A percentile compares a stretch with the other conserved stretches of the same genome.
These are phyloP conservation scores for Lathyrus oleraceus DNA, from an alignment of 306 rosid genomes.

Conservation along the genomic window DNA sequence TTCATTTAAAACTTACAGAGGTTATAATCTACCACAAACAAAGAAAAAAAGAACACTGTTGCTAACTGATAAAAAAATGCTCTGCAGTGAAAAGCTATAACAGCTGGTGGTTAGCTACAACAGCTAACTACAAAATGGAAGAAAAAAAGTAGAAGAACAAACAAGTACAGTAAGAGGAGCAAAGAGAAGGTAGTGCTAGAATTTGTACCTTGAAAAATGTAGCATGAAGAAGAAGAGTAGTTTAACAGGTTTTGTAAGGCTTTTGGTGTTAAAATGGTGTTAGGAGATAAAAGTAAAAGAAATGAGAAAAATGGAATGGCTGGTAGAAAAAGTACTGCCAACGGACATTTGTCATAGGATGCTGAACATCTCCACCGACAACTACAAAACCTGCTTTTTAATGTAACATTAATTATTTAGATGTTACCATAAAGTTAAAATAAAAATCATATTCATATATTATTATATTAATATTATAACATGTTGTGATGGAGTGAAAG, in stretches of 20 bases:
- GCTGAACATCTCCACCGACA: constrained; percentile 48
- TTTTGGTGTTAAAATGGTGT: not conserved
- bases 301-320: constrained; percentile 23
- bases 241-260: constrained; percentile 1
- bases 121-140: not conserved
- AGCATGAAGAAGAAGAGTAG: constrained; percentile 35
- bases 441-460: constrained; percentile 10
- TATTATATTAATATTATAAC: constrained; percentile 14
- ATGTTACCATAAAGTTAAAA: constrained; percentile 22
- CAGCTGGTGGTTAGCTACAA: not conserved
- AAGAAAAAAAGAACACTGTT: not conserved
- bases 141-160: not conserved
- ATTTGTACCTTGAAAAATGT: constrained; percentile 34
- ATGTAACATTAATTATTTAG: not conserved
- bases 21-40: not conserved
- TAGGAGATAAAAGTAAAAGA: constrained; percentile 36
- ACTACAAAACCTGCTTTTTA: constrained; percentile 26
- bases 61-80: not conserved
- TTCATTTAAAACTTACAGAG: not conserved
- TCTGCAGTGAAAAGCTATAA: not conserved
- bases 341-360: constrained; percentile 45
- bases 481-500: constrained; percentile 22
- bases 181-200: not conserved
- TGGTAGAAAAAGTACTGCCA: not conserved
- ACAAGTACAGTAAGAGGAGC: constrained; percentile 8